A percentile compares a stretch with the other conserved stretches of the same genome.
phyloP scores from a whole-genome alignment of 1,139 yeast species.

The Sugiyamaella xylanicola region DNA sequence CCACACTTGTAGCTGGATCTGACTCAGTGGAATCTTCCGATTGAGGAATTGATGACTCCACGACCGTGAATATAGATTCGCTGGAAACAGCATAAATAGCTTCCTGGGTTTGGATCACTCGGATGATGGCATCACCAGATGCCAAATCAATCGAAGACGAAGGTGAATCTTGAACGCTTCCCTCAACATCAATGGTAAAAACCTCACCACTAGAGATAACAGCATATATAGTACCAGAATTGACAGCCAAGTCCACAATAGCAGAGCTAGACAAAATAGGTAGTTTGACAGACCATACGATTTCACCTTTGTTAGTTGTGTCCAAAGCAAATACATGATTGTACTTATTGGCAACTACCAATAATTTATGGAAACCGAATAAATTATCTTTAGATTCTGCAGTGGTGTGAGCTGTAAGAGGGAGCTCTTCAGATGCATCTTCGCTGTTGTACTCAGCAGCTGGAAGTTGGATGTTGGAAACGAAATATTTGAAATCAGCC shows the following conservation, averaged over 20 bases:
- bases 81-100: conserved; percentile 2
- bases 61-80: conserved; percentile 8
- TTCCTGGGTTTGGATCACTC: conserved; percentile 7
- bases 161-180: conserved; percentile 25
- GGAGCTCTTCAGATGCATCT: conserved; percentile 16
- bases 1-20: too few species aligned
- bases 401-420: conserved; percentile 18
- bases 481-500: conserved; percentile 28
- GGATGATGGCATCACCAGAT: conserved; percentile 12
- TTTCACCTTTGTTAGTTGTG: conserved; percentile 43
- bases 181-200: conserved; percentile 32
- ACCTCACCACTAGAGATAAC: conserved; percentile 29
- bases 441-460: neutral
- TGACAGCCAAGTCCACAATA: conserved; percentile 32
- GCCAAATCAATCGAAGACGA: conserved; percentile 24
- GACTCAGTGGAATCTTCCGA: neutral
- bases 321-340: conserved; percentile 53
- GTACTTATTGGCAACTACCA: conserved; percentile 49
- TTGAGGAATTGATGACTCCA: neutral
- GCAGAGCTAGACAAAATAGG: conserved; percentile 20
- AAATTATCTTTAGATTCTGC: conserved; percentile 32
- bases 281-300: conserved; percentile 47
- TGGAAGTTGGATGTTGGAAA: conserved; percentile 1
- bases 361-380: conserved; percentile 55
- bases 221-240: conserved; percentile 31